phyloP scores from a whole-genome alignment of 2,329 filamentous ascomycete species.

The Graphilbum ipis-grandicollis region DNA sequence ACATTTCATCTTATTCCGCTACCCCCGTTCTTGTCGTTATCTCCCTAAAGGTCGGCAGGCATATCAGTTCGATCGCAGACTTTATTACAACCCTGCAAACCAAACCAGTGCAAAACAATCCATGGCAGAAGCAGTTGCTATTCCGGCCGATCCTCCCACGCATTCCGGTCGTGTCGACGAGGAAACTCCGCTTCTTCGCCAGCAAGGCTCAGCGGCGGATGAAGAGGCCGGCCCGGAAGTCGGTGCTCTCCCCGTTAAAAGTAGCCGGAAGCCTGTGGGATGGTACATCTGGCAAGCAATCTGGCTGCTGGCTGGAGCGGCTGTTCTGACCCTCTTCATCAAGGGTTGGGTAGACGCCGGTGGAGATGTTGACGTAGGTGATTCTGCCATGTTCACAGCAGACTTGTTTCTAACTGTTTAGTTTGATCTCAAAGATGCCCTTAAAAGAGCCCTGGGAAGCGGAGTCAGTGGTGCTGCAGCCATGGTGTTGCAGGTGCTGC shows the following conservation, averaged over 20 bases:
- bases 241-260: not conserved
- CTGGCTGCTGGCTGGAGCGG: constrained; percentile 16
- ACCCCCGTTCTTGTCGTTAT: too few species aligned
- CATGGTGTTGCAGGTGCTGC: constrained; percentile 28
- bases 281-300: constrained; percentile 17
- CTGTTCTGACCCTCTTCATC: constrained; percentile 20
- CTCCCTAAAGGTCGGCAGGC: too few species aligned
- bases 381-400: not conserved
- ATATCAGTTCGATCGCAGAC: too few species aligned
- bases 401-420: constrained; percentile 8
- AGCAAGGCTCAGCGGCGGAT: not conserved
- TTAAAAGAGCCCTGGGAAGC: constrained; percentile 25
- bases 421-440: constrained; percentile 26
- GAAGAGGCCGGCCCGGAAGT: not conserved
- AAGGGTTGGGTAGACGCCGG: constrained; percentile 27
- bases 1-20: too few species aligned
- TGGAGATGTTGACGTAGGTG: constrained; percentile 20
- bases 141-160: too few species aligned
- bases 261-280: not conserved
- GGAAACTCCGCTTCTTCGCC: constrained; percentile 6
- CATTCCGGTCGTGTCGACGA: constrained; percentile 1
- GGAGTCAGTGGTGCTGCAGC: constrained; percentile 29
- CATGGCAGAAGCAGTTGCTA: constrained; percentile 3
- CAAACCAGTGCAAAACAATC: too few species aligned
- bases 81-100: too few species aligned